These are phyloP conservation scores for Calcarisporium arbuscula DNA, from an alignment of 2,329 filamentous ascomycete genomes.

Conservation along the genomic window DNA sequence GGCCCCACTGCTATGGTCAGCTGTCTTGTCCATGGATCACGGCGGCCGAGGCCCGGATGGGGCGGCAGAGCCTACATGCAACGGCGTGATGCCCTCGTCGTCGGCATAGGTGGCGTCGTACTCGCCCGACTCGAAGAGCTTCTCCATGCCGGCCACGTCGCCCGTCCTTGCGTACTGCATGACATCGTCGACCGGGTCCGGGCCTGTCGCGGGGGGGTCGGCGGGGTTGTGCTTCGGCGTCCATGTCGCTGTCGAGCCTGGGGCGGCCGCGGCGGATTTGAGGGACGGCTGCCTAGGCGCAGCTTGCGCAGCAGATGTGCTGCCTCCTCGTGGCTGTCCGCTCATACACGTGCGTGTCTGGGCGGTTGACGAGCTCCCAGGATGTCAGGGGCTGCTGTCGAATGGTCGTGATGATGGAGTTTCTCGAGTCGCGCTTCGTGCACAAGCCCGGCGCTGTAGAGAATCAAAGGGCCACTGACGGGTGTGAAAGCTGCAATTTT, in stretches of 20 bases:
- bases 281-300: constrained; percentile 47
- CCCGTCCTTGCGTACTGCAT: constrained; percentile 93
- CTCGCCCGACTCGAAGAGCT: constrained; percentile 76
- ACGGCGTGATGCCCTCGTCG: constrained; percentile 87
- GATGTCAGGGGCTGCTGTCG: neutral
- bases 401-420: too few relatives aligned
- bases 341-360: constrained; percentile 30
- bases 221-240: constrained; percentile 53
- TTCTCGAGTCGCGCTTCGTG: too few relatives aligned
- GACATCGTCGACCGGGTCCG: constrained; percentile 61
- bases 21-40: constrained; percentile 6
- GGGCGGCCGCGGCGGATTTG: constrained; percentile 45
- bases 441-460: neutral
- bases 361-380: neutral
- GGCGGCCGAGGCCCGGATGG: neutral
- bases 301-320: constrained; percentile 28
- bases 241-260: too few relatives aligned
- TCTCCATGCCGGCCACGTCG: constrained; percentile 80
- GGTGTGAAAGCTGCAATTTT: too few relatives aligned
- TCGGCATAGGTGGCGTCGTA: constrained; percentile 79
- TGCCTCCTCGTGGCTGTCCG: constrained; percentile 29
- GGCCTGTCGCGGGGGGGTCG: constrained; percentile 34
- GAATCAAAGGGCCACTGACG: neutral
- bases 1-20: constrained; percentile 67
- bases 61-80: constrained; percentile 63